phyloP scores from a whole-genome alignment of 2,329 filamentous ascomycete genomes.

The Fusarium luffae region DNA sequence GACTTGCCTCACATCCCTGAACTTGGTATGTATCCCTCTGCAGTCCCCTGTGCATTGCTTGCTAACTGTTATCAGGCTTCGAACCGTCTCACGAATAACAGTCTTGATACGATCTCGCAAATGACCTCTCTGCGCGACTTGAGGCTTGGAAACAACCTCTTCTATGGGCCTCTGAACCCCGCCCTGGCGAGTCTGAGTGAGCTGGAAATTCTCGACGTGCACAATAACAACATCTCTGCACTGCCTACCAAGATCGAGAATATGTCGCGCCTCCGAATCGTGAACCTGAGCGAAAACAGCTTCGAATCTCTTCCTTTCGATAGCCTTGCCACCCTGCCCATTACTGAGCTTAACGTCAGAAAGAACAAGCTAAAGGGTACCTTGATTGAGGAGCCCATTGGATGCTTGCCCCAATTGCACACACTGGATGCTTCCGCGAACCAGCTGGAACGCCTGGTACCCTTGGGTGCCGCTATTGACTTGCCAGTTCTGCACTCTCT shows the following conservation, averaged over 20 bases:
- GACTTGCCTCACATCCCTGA: constrained; percentile 79
- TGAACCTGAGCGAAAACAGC: constrained; percentile 85
- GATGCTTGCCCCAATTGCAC: constrained; percentile 73
- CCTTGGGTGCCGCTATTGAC: constrained; percentile 59
- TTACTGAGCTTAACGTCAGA: constrained; percentile 78
- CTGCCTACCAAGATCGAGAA: constrained; percentile 76
- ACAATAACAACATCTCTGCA: constrained; percentile 79
- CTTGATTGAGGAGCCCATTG: constrained; percentile 73
- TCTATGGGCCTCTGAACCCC: constrained; percentile 74
- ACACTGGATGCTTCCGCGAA: constrained; percentile 83
- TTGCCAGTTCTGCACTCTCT: constrained; percentile 80
- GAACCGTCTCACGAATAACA: constrained; percentile 80
- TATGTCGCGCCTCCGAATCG: constrained; percentile 74
- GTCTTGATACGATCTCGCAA: constrained; percentile 78
- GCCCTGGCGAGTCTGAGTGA: constrained; percentile 72
- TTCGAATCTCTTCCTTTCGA: constrained; percentile 78
- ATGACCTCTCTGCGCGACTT: constrained; percentile 80
- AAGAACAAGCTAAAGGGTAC: constrained; percentile 83
- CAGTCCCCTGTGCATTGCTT: not conserved
- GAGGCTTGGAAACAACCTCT: constrained; percentile 80
- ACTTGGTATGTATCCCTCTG: constrained; percentile 69
- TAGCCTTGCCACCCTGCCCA: constrained; percentile 71
- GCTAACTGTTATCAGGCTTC: constrained; percentile 67
- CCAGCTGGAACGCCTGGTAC: constrained; percentile 68
- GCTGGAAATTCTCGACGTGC: constrained; percentile 84